Base-by-base conservation (phyloP, 2,329 filamentous ascomycete genomes). In the Exophiala xenobiotica region DNA sequence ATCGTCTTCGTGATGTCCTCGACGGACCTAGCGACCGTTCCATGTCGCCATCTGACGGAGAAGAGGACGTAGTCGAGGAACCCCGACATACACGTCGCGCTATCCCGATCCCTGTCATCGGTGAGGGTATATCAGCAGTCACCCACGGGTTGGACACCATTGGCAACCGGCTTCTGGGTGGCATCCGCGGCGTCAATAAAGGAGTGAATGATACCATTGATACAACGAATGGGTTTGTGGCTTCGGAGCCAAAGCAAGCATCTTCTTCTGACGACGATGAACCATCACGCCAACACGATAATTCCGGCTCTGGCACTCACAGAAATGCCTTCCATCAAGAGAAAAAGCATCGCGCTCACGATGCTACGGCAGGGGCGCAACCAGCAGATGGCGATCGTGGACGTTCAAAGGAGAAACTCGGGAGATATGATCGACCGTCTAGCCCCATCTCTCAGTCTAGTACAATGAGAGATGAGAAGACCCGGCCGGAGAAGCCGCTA, bases 111-210 rank as follows among this genome's bases (percentile, higher is more conserved):
- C 76, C 77, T 4, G 65, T 78, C 6, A 61, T 80, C 20, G 77
- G 75, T 19, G 70, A 76, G 18, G 78, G 75, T 2, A 65, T 80
- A 44, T 75, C 72, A n/a, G 72, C 71, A 19, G 72, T 82, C 18
- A 75, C 76, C 3, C 70, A 76, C 37, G 74, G 75, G 11, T 65
- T 77, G 33, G 69, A 66, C 14, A 73, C 70, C 48, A 46, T 78
- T 24, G 74, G 74, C 3, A 74, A 70, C 53, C 66, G 70, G 3
- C 64, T 78, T 4, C 61, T 74, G n/a, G 71, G 71, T 22, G 69
- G 70, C 2, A 57, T 75, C 24, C 73, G 66, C 42, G 72, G 68
- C 46, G 67, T 68, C 12, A 71, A 70, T 27, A 64, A 65, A 41
- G 68, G 62, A 14, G 51, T 69, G 3, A 69, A 72, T 43, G 63